Evolutionary conservation across 331 rosid species (phyloP), one percentile per base, ranked within the genome.

Genomic region (Acacia concinna): DNA sequence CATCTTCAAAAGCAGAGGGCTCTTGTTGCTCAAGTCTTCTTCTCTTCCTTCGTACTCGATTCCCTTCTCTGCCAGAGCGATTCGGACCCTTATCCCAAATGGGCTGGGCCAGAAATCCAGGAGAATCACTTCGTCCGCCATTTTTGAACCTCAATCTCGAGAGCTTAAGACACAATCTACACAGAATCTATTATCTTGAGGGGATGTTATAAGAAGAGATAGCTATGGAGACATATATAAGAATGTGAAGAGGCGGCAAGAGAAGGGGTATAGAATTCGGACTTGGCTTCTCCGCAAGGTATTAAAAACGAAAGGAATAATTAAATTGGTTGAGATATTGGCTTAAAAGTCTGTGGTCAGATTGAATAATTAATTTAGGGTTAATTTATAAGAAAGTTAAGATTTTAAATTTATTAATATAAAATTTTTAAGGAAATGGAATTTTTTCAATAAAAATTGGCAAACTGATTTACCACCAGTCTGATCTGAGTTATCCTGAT

Each of bases 51-150:
- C 87, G 25, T 82, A 77, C 8, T 69, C 44, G 8, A 87, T 5
- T 21, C 85, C 87, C 52, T 87, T 80, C 77, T 73, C 85, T 8
- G 77, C 85, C 35, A 87, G 69, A 2, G 88, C 85, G 4, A 85
- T 78, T 7, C 77, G 40, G 3, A 72, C 38, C 38, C 86, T 85
- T 83, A 79, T 84, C 0, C 84, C 88, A 64, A 79, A 87, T 3
- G 83, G 81, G 79, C 88, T 87, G 2, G 74, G 44, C 88, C 85
- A 81, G 49, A 59, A 77, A 77, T 82, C 78, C 57, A 82, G 52
- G 1, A 87, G 28, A 77, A 40, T 34, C 64, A 85, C 85, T 74
- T 82, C 71, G 2, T 83, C 68, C 0, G 84, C 82, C 86, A 85
- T 85, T 0, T 25, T 34, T 31, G 17, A 68, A 25, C 59, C 74